Percentiles rank a stretch among this genome's conserved stretches.
Conservation (phyloP, 2,329 filamentous ascomycete genomes). For the Penicillium sumatraense region DNA sequence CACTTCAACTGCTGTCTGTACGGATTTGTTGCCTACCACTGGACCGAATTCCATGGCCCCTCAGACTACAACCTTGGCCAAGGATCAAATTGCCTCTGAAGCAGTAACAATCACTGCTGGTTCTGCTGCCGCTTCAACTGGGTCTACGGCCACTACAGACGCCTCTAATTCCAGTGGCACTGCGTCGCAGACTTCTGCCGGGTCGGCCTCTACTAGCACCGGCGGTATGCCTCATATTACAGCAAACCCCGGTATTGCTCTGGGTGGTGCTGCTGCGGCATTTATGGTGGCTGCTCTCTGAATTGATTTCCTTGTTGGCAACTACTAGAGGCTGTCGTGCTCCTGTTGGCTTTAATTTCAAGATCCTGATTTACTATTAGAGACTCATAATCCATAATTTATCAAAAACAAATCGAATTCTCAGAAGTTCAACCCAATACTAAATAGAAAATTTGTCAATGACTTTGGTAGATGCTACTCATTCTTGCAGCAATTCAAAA, state of each 20-base stretch:
- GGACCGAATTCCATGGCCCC: neutral
- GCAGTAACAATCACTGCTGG: slow-evolving; percentile 28
- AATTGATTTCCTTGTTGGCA: slow-evolving; percentile 21
- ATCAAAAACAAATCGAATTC: neutral
- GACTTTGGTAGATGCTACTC: too few species aligned
- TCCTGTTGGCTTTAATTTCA: neutral
- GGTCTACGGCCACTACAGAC: neutral
- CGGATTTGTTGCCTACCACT: slow-evolving; percentile 1
- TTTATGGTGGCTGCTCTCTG: slow-evolving; percentile 26
- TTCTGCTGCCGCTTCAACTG: neutral
- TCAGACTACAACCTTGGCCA: neutral
- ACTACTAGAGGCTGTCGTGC: neutral
- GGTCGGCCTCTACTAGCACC: slow-evolving; percentile 2
- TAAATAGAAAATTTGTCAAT: too few species aligned
- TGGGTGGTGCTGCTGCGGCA: slow-evolving; percentile 10
- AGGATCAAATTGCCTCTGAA: slow-evolving; percentile 10
- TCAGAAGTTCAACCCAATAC: too few species aligned
- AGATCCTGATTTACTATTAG: neutral
- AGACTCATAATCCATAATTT: neutral
- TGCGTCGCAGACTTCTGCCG: neutral
- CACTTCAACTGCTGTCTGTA: slow-evolving; percentile 22
- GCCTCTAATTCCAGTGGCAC: neutral
- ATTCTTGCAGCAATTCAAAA: too few species aligned
- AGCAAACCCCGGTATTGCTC: neutral
- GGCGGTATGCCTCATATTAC: slow-evolving; percentile 8